Evolutionary conservation across 1,139 yeast species (phyloP), one percentile per base, ranked within the genome.

Genomic region (Yamadazyma buinensis): DNA sequence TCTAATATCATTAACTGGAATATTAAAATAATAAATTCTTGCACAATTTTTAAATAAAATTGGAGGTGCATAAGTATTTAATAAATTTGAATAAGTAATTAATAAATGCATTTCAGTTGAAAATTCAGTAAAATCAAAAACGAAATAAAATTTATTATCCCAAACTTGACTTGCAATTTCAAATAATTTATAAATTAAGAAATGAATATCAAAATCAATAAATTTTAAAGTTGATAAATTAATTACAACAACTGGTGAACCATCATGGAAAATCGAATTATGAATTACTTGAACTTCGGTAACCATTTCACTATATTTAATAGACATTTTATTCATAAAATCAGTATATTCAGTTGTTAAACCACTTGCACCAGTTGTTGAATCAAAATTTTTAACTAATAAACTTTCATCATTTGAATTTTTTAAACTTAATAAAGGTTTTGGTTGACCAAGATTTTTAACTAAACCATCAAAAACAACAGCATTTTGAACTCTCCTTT

Each of bases 161-260:
- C 95, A 85, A 33, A 84, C 71, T 49, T 82, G 84, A 38, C 82
- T 72, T 13, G 84, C 75, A 9, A 80, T 72, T 47, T 84, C 92
- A 42, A 84, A 71, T 15, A 81, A 52, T 44, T 82, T 72, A 54
- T 75, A 86, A 9, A 79, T 63, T 28, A 82, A 60, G 8, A 75
- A 60, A 31, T 82, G 82, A 1, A 74, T 58, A 39, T 82, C 85
- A 31, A 67, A 49, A 9, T 67, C 64, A 10, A 73, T 57, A 31
- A 64, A 49, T 30, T 58, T 54, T 45, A 76, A 56, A 41, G 67
- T 61, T 29, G 61, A 53, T 38, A 75, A 64, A 27, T 79, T 74
- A 12, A 84, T 52, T 1, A 83, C 77, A 17, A 85, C 61, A 17
- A 80, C 68, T 0, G 95, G 95, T 0, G 77, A 61, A 7, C 95